phyloP scores from a whole-genome alignment of 2,329 filamentous ascomycete species.

The Exophiala viscosa region DNA sequence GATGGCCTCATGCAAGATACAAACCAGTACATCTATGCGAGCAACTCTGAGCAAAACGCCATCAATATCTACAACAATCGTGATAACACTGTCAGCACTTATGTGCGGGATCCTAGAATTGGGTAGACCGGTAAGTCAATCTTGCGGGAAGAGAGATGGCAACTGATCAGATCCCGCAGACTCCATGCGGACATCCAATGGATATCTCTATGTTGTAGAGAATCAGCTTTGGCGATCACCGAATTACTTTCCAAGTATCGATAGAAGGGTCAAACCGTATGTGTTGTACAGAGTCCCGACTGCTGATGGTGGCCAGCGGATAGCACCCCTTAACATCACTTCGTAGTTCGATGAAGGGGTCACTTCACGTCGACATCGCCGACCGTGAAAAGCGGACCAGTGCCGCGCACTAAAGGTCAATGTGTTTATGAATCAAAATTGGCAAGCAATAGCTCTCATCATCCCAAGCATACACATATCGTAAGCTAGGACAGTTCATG shows the following conservation, averaged over 20 bases:
- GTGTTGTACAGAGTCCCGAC: slow-evolving; percentile 39
- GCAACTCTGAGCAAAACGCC: slow-evolving; percentile 50
- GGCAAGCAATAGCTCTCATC: no score
- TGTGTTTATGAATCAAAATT: no score
- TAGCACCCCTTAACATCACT: no score
- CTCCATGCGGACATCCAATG: slow-evolving; percentile 14
- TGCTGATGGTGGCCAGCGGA: no score
- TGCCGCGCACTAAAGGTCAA: no score
- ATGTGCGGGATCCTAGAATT: slow-evolving; percentile 46
- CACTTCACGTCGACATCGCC: no score
- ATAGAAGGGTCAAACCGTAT: slow-evolving; percentile 43
- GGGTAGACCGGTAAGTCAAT: slow-evolving; percentile 51
- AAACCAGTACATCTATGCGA: slow-evolving; percentile 48
- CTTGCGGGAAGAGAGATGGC: slow-evolving; percentile 28
- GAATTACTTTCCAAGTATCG: slow-evolving; percentile 40
- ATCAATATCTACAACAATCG: slow-evolving; percentile 45
- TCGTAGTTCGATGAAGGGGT: no score
- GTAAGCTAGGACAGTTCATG: no score
- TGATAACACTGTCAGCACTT: slow-evolving; percentile 43
- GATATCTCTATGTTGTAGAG: slow-evolving; percentile 53
- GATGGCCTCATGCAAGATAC: slow-evolving; percentile 53
- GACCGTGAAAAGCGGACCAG: no score
- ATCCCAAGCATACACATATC: no score
- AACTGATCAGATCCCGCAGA: no score
- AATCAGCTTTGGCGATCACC: slow-evolving; percentile 46